Base-by-base conservation (phyloP, 495 filamentous ascomycete genomes). In the Neurospora sp. region DNA sequence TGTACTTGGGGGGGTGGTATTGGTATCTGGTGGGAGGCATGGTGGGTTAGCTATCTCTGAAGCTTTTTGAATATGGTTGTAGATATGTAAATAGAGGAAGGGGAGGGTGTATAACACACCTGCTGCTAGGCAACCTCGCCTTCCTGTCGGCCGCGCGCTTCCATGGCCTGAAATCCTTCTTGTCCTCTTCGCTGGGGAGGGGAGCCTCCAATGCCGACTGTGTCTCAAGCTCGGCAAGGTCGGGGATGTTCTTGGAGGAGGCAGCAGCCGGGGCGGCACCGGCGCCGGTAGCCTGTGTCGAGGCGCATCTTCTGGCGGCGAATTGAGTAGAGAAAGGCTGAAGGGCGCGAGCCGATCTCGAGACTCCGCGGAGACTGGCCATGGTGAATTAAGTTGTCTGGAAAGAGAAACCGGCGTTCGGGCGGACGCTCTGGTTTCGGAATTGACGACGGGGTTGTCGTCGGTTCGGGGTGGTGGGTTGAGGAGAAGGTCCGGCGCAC, bases 1-100 rank as follows among this genome's bases (percentile, higher is more conserved):
- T 88, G 87, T 93, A 98, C 82, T 95, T 93, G 49, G 96, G 96
- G 49, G 96, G 89, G 62, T 93, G 93, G 83, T 91, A 98, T 84
- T 94, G 91, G 84, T 98, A 99, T 86, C 94, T 97, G 5, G 38
- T 10, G 60, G 35, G 4, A 10, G 70, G n/a, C n/a, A 18, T 70
- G 41, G 54, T 14, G 16, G 23, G 35, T 31, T 16, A 31, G 41
- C 5, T 39, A 23, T 37, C 20, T 39, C 11, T 39, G 38, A 39
- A 9, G 38, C 0, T 1, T 1, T 1, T 39, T 39, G 38, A 10
- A 39, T 39, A 10, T 39, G 38, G 8, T 2, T 10, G 8, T 39
- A 10, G 38, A 0, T 39, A 39, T 39, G 38, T 39, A 11, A 39
- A 39, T 11, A 10, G 38, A 2, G 0, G 38, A 39, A 7, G 8